Evolutionary conservation across 2,329 filamentous ascomycete species (phyloP).

Genomic region (Talaromyces verruculosus): DNA sequence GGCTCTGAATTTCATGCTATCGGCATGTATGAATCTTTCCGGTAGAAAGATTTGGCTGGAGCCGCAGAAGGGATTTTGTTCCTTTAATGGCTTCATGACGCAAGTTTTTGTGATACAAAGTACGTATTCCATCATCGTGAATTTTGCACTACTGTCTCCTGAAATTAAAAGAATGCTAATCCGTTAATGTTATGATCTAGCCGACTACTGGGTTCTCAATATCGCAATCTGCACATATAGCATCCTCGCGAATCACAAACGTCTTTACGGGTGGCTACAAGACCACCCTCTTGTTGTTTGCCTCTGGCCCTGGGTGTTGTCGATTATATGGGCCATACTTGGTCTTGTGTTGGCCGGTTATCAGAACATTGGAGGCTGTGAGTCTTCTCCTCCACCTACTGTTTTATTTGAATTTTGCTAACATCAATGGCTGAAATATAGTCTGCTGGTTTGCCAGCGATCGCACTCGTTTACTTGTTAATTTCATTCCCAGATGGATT

Average conservation of each 20-base stretch:
- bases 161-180: background rate
- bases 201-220: slow-evolving; percentile 18
- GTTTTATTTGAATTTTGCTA: background rate
- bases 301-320: slow-evolving; percentile 13
- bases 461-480: slow-evolving; percentile 15
- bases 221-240: slow-evolving; percentile 17
- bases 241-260: slow-evolving; percentile 17
- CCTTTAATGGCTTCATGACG: slow-evolving; percentile 15
- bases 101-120: slow-evolving; percentile 20
- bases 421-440: background rate
- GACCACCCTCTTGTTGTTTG: slow-evolving; percentile 10
- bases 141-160: background rate
- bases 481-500: slow-evolving; percentile 17
- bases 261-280: slow-evolving; percentile 10
- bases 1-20: slow-evolving; percentile 16
- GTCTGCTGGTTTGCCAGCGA: slow-evolving; percentile 17
- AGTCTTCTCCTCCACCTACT: background rate
- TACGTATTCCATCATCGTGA: background rate
- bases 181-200: background rate
- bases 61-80: slow-evolving; percentile 12
- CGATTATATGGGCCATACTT: slow-evolving; percentile 12
- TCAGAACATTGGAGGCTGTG: slow-evolving; percentile 14
- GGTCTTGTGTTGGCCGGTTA: slow-evolving; percentile 10
- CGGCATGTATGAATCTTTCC: slow-evolving; percentile 12
- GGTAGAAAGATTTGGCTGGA: slow-evolving; percentile 14